Conservation (phyloP, 108 stramenopile species). For the Cylindrotheca fusiformis region DNA sequence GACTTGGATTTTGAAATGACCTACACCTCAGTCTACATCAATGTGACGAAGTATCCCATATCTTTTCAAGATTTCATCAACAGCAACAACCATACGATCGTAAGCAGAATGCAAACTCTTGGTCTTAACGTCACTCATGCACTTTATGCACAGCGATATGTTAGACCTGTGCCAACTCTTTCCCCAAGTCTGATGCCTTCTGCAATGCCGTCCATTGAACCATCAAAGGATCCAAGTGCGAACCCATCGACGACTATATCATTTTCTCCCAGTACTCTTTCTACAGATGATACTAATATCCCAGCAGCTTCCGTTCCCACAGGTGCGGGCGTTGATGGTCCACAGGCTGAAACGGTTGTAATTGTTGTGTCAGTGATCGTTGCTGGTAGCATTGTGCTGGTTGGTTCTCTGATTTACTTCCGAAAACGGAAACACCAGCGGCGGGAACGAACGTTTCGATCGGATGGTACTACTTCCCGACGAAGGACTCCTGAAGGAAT, state of each 20-base stretch:
- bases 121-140: slow-evolving; percentile 38
- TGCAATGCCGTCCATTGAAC: slow-evolving; percentile 45
- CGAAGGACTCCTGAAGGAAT: background rate
- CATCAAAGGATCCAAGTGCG: slow-evolving; percentile 16
- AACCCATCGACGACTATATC: slow-evolving; percentile 9
- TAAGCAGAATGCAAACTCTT: slow-evolving; percentile 33
- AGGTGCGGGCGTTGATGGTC: background rate
- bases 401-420: slow-evolving; percentile 26
- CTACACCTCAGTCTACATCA: slow-evolving; percentile 40
- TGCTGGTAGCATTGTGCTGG: slow-evolving; percentile 13
- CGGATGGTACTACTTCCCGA: background rate
- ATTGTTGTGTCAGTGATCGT: slow-evolving; percentile 17
- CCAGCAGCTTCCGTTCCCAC: too few relatives aligned
- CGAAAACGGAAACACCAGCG: slow-evolving; percentile 22
- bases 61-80: slow-evolving; percentile 51
- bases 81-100: slow-evolving; percentile 32
- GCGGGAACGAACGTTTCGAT: slow-evolving; percentile 15
- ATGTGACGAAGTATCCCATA: slow-evolving; percentile 42
- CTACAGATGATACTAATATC: background rate
- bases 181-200: slow-evolving; percentile 13
- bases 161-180: slow-evolving; percentile 17
- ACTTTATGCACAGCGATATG: background rate
- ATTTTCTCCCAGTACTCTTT: background rate
- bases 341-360: background rate
- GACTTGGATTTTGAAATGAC: slow-evolving; percentile 40